A percentile compares a stretch with the other conserved stretches of the same genome.
These are phyloP conservation scores for Colletotrichum sojae DNA, from an alignment of 2,329 filamentous ascomycete genomes.

Conservation along the genomic window DNA sequence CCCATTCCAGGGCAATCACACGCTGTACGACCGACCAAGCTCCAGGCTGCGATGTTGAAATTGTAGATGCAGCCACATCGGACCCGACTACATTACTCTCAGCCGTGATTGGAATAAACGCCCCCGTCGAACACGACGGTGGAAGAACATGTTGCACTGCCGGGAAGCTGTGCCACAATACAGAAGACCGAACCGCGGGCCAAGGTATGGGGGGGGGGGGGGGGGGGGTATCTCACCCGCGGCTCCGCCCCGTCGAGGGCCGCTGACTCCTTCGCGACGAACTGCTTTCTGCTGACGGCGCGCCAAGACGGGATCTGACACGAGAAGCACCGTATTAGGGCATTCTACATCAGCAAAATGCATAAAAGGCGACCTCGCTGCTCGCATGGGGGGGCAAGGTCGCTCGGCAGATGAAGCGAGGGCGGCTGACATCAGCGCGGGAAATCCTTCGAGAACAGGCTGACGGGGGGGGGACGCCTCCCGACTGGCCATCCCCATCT, in stretches of 20 bases:
- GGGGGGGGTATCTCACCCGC: not conserved
- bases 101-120: not conserved
- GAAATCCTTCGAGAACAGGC: conserved; percentile 1
- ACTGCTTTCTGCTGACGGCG: not conserved
- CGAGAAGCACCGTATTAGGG: not conserved
- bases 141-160: not conserved
- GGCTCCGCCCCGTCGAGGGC: not conserved
- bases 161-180: not conserved
- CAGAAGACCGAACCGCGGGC: not conserved
- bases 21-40: too few species aligned
- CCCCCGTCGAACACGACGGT: too few species aligned
- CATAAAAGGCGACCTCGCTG: not conserved
- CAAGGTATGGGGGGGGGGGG: not conserved
- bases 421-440: conserved; percentile 16
- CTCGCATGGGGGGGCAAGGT: not conserved
- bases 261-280: not conserved
- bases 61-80: not conserved
- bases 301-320: conserved; percentile 15
- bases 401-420: not conserved
- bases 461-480: not conserved
- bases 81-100: not conserved
- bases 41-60: not conserved
- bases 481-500: too few species aligned
- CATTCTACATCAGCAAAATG: not conserved
- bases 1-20: too few species aligned